Evolutionary conservation across 805 yeast genomes (phyloP), one percentile per base, ranked within the genome.

Genomic region (Yamadazyma paraphyllophila): DNA sequence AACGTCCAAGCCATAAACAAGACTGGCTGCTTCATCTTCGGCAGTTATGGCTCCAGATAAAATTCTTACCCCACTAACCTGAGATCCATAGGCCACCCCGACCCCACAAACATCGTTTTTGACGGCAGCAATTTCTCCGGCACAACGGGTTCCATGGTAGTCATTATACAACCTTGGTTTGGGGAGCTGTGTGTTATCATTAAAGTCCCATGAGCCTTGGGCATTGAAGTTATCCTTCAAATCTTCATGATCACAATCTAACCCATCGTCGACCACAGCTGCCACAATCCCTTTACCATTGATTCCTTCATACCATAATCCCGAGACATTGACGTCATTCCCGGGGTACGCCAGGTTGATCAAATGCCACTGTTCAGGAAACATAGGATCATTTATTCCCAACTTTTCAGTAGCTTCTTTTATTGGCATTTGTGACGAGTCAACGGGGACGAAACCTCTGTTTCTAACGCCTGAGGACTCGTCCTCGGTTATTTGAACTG

Each of bases 131-230:
- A 94, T 86, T 65, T 94, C 99, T 32, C 97, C 98, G 2, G 99
- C 98, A 70, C 99, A 94, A 53, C 99, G 73, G 0, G 99, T 94
- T 6, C 99, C 99, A 63, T 94, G 99, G 55, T 83, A 82, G 62
- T 94, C 99, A 62, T 87, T 96, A 7, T 56, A 64, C 25, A 92
- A 73, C 45, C 83, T 71, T 9, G 99, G 99, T 55, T 78, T 81
- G 2, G 99, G 99, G 39, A 82, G 68, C 16, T 80, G 74, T 0
- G 74, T 75, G 56, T 87, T 83, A 56, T 81, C 86, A 61, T 94
- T 94, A 65, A 80, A 94, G 67, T 94, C 99, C 88, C 92, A 94
- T 7, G 97, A 89, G 2, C 98, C 99, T 51, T 80, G 81, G 11
- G 72, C 66, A 57, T 77, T 79, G 62, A 85, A 94, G 55, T 85